A percentile compares a stretch with the other conserved stretches of the same genome.
Evolutionary conservation across 148 eudicot species (phyloP).

Genomic region (Cornus controversa): DNA sequence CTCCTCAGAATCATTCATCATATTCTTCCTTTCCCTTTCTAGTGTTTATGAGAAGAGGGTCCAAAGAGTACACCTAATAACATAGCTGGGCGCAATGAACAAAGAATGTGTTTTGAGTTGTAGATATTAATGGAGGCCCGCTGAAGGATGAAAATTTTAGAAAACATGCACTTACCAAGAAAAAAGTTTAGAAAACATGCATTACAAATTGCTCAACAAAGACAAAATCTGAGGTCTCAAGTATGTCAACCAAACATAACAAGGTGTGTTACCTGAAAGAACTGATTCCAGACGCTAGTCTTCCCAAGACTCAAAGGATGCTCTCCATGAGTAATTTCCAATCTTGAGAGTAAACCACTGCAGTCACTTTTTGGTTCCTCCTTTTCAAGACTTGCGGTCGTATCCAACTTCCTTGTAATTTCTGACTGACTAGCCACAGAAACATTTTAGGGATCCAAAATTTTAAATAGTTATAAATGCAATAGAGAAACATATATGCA

Average conservation of each 20-base stretch:
- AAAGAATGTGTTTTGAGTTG: background rate
- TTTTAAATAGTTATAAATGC: constrained; percentile 9
- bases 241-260: background rate
- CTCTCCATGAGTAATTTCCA: constrained; percentile 69
- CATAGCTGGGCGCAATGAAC: background rate
- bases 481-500: background rate
- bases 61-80: background rate
- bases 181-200: background rate
- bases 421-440: constrained; percentile 93
- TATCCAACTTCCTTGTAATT: constrained; percentile 75
- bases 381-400: constrained; percentile 41
- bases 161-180: too few species aligned
- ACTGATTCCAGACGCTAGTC: constrained; percentile 92
- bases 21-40: background rate
- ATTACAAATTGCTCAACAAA: background rate
- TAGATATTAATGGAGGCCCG: background rate
- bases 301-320: constrained; percentile 96
- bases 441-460: constrained; percentile 54
- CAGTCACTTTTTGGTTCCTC: constrained; percentile 40
- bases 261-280: constrained; percentile 67
- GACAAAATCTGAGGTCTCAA: background rate
- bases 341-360: constrained; percentile 75
- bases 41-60: background rate
- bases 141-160: background rate
- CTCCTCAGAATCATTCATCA: background rate